Conservation (phyloP, 2,329 filamentous ascomycete genomes). For the Penicillium crustosum region DNA sequence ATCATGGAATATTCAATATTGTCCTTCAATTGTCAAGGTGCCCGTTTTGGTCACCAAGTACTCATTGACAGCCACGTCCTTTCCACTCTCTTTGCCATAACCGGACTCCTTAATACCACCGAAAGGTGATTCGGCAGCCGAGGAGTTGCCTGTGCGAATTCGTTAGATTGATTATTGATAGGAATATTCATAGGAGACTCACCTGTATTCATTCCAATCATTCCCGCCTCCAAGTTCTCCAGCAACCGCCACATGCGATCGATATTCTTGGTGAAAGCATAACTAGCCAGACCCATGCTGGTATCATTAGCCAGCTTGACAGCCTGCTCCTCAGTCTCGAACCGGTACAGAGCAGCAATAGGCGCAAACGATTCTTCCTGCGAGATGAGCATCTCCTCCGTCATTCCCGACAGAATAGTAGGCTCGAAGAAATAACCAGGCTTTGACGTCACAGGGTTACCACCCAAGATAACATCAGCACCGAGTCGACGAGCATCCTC, state of each 20-base stretch:
- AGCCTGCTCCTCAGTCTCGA: constrained; percentile 65
- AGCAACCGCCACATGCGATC: constrained; percentile 65
- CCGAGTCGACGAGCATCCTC: constrained; percentile 64
- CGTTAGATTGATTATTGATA: background rate
- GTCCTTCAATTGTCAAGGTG: constrained; percentile 60
- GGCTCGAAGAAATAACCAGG: constrained; percentile 70
- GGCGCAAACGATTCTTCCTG: constrained; percentile 67
- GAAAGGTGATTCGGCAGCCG: constrained; percentile 65
- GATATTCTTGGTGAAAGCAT: constrained; percentile 68
- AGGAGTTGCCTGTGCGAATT: constrained; percentile 53
- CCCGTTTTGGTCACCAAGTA: constrained; percentile 66
- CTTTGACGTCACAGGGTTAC: constrained; percentile 48
- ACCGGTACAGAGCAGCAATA: constrained; percentile 62
- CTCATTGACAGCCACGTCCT: constrained; percentile 64
- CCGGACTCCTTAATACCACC: constrained; percentile 68
- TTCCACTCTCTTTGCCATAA: constrained; percentile 67
- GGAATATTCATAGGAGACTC: constrained; percentile 15
- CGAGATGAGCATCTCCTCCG: constrained; percentile 56
- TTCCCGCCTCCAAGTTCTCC: constrained; percentile 67
- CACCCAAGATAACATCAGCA: constrained; percentile 64
- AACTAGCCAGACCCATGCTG: constrained; percentile 65
- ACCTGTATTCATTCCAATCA: constrained; percentile 67
- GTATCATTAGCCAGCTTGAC: constrained; percentile 61
- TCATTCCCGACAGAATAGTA: constrained; percentile 63
- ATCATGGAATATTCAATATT: constrained; percentile 42